Percentiles rank a stretch among this genome's conserved stretches.
Conservation (phyloP, 495 filamentous ascomycete species). For the Paragyromitra xinjiangensis region DNA sequence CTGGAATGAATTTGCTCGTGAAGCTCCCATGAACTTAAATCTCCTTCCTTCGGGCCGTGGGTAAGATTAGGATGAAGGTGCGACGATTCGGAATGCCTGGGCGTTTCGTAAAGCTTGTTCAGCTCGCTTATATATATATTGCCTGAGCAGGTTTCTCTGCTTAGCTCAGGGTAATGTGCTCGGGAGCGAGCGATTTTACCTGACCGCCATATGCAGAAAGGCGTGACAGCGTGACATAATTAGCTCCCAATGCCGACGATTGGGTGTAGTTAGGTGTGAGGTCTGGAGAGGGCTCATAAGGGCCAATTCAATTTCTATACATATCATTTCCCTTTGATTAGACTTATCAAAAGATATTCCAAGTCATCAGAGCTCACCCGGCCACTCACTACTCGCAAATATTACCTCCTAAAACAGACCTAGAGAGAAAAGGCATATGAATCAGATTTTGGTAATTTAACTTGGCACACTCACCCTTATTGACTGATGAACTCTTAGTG, state of each 20-base stretch:
- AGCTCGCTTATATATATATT: background rate
- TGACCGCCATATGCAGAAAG: background rate
- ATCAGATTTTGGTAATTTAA: background rate
- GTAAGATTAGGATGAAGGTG: background rate
- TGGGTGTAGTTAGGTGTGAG: background rate
- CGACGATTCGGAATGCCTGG: background rate
- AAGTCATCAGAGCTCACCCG: constrained; percentile 4
- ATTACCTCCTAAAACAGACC: background rate
- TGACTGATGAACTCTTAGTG: background rate
- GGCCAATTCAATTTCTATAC: background rate
- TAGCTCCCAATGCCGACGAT: background rate
- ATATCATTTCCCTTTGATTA: background rate
- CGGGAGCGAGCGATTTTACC: background rate
- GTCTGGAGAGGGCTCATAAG: background rate
- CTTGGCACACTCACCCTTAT: background rate
- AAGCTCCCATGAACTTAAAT: background rate
- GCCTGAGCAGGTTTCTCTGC: constrained; percentile 1
- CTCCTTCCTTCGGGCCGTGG: background rate
- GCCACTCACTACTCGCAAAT: background rate
- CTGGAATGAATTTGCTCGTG: constrained; percentile 18
- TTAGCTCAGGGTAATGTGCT: constrained; percentile 1
- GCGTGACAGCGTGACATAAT: constrained; percentile 17
- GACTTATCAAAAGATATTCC: background rate
- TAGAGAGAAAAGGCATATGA: background rate
- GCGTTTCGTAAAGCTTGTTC: background rate